Evolutionary conservation across 2,329 filamentous ascomycete genomes (phyloP), one percentile per base, ranked within the genome.

Genomic region (Corinectria fuckeliana): DNA sequence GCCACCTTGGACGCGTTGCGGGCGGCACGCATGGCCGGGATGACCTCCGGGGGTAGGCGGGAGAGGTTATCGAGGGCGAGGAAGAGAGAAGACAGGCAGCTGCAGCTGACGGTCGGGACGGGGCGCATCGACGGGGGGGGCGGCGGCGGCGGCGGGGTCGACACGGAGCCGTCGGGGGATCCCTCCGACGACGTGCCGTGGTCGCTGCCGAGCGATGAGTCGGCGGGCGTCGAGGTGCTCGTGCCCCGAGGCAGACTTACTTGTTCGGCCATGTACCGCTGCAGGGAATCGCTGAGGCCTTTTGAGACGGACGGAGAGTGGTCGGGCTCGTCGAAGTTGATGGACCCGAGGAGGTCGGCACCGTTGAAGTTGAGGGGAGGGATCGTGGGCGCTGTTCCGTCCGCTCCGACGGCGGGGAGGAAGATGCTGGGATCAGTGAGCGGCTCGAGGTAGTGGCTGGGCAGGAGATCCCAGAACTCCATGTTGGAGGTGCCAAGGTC

Each of bases 51-150:
- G 1, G 83, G 79, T 1, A 85, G 75, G 38, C 74, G 75, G 48
- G 79, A 78, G 60, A 87, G 77, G 18, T 80, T 79, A 58, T 82
- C 78, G 3, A 86, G 75, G 4, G 83, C 78, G 5, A 82, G 76
- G 67, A 81, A 85, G 13, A 87, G 76, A 13, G 73, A 77, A 0
- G 80, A 77, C 1, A 82, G 77, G 61, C 85, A 87, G 55, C 75
- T 70, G 61, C 85, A 87, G 14, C 65, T 58, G 21, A 72, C 65
- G 39, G 58, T 71, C 13, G 73, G 73, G n/a, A 72, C 60, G 16
- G 72, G 45, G 30, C 65, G 71, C 47, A 68, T 54, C 32, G 56
- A 56, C 14, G 58, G 25, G 9, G 51, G 45, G 1, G 38, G 45
- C 21, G 38, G 38, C 18, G 38, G 38, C 20, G 28, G 61, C 30